These are phyloP conservation scores for Rhodofomes roseus DNA, from an alignment of 1,284 basidiomycete genomes.

Conservation along the genomic window DNA sequence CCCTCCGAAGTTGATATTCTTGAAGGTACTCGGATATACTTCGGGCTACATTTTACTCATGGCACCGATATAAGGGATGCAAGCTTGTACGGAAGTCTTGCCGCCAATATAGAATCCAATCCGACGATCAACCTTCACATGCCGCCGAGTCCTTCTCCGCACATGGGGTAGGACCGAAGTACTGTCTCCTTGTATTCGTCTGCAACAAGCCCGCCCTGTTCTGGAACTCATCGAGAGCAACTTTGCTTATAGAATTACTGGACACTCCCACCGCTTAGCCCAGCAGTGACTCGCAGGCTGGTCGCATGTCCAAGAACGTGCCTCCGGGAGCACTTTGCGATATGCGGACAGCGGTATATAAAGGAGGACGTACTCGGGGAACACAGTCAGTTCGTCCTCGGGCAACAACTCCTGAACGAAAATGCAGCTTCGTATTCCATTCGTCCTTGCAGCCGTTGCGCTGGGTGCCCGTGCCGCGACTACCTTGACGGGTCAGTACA, in stretches of 20 bases:
- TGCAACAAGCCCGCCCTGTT: not conserved
- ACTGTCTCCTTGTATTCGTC: not conserved
- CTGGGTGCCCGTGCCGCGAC: not conserved
- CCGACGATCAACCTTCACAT: not conserved
- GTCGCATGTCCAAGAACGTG: conserved; percentile 3
- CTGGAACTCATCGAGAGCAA: not conserved
- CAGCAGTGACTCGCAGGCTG: not conserved
- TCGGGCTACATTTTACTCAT: not conserved
- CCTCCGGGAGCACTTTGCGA: not conserved
- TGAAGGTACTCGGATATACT: not conserved
- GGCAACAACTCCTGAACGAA: not conserved
- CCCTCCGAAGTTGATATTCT: not conserved
- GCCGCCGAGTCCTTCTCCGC: not conserved
- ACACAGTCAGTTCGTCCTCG: not conserved
- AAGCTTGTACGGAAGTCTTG: not conserved
- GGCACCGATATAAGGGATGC: not conserved
- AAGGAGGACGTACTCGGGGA: not conserved
- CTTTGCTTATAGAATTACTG: not conserved
- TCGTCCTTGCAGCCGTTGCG: conserved; percentile 1
- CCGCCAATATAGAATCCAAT: not conserved
- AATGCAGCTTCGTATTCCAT: conserved; percentile 1
- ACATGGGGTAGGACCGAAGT: not conserved
- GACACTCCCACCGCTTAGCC: not conserved
- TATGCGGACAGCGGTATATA: not conserved
- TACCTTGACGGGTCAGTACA: conserved; percentile 37